Evolutionary conservation across 352 stramenopile species (phyloP).

Genomic region (Saprolegnia diclina): DNA sequence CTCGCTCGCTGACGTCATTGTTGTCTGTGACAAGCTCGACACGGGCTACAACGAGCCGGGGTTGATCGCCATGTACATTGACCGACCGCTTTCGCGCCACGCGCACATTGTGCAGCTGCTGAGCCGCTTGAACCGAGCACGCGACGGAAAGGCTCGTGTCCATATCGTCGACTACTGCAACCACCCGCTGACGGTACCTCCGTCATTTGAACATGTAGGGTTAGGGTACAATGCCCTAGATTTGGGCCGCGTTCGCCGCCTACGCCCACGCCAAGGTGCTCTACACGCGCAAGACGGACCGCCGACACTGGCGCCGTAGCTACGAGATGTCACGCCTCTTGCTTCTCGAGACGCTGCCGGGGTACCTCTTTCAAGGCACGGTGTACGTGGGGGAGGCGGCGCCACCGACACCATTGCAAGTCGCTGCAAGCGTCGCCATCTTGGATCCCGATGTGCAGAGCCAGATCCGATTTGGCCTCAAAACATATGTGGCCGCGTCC

Average conservation of each 20-base stretch:
- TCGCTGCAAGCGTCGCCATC: not conserved
- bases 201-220: not conserved
- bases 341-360: constrained; percentile 9
- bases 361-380: not conserved
- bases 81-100: constrained; percentile 59
- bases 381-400: not conserved
- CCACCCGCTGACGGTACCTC: not conserved
- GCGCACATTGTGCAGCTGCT: constrained; percentile 72
- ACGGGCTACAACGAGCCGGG: constrained; percentile 78
- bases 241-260: constrained; percentile 37
- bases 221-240: constrained; percentile 26
- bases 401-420: not conserved
- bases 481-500: constrained; percentile 1
- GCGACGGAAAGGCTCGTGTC: constrained; percentile 36
- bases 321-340: constrained; percentile 3
- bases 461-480: constrained; percentile 2
- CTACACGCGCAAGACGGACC: not conserved
- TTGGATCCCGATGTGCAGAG: not conserved
- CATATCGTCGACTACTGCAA: not conserved
- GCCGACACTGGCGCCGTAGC: not conserved
- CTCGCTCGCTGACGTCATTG: constrained; percentile 58
- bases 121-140: constrained; percentile 65
- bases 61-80: constrained; percentile 77
- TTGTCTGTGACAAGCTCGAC: constrained; percentile 84
- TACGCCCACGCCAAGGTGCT: constrained; percentile 25